These are phyloP conservation scores for Rehmannia glutinosa DNA, from an alignment of 257 asterid genomes.

Conservation along the genomic window DNA sequence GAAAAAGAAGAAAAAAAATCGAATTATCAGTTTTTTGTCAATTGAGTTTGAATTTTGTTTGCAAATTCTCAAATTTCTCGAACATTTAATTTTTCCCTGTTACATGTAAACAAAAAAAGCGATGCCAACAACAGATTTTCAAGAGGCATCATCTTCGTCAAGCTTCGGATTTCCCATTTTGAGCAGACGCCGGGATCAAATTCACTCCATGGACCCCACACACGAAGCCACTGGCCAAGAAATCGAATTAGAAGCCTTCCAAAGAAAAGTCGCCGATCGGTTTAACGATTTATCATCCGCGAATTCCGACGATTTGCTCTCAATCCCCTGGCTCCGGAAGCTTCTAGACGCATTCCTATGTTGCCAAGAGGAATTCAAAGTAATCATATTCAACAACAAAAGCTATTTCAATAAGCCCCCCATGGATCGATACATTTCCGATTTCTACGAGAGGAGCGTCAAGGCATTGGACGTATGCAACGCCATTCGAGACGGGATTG, in stretches of 20 bases:
- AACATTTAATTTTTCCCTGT: too few species aligned
- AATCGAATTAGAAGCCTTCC: conserved; percentile 48
- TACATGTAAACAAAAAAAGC: conserved; percentile 19
- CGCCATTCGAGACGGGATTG: conserved; percentile 72
- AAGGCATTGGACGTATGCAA: conserved; percentile 72
- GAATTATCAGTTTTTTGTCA: neutral
- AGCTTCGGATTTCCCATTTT: conserved; percentile 37
- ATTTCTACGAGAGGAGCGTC: conserved; percentile 60
- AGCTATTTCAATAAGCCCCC: conserved; percentile 31
- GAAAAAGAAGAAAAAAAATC: neutral
- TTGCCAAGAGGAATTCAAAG: conserved; percentile 62
- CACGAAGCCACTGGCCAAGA: conserved; percentile 32
- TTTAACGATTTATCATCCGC: conserved; percentile 39
- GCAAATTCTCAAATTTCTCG: too few species aligned
- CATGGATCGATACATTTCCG: conserved; percentile 35
- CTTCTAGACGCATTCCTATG: conserved; percentile 49
- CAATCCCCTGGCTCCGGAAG: conserved; percentile 59
- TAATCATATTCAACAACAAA: conserved; percentile 34
- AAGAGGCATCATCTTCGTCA: conserved; percentile 29
- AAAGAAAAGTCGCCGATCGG: conserved; percentile 41
- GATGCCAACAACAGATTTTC: conserved; percentile 46
- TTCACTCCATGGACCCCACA: conserved; percentile 45
- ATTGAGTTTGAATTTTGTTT: neutral
- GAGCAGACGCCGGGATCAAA: conserved; percentile 48
- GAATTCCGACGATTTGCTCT: conserved; percentile 44